Conservation (phyloP, 164 flowering plant species). For the Vitis amurensis region DNA sequence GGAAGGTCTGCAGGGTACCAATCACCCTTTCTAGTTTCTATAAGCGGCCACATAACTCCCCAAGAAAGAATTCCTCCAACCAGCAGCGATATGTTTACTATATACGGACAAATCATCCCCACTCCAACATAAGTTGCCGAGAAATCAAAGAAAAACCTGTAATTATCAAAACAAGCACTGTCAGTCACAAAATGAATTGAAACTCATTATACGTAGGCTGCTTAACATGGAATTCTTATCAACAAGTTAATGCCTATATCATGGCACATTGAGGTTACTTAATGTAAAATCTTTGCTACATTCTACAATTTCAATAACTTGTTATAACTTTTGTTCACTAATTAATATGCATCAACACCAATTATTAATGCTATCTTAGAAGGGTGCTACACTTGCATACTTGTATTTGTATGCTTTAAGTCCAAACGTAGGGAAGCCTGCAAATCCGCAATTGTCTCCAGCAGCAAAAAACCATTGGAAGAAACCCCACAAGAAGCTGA, state of each 20-base stretch:
- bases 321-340: too few relatives aligned
- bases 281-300: too few relatives aligned
- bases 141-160: constrained; percentile 31
- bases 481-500: constrained; percentile 19
- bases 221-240: too few relatives aligned
- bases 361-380: too few relatives aligned
- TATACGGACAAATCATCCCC: constrained; percentile 32
- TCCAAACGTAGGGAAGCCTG: constrained; percentile 47
- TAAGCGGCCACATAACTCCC: constrained; percentile 64
- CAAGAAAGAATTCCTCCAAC: constrained; percentile 55
- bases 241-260: too few relatives aligned
- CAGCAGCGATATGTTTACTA: constrained; percentile 42
- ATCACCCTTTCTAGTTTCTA: constrained; percentile 30
- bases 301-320: too few relatives aligned
- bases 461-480: constrained; percentile 22
- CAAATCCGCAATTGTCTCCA: constrained; percentile 37
- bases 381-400: constrained; percentile 18
- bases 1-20: constrained; percentile 34
- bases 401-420: constrained; percentile 39
- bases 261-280: too few relatives aligned
- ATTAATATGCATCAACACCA: too few relatives aligned
- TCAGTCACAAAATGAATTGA: too few relatives aligned
- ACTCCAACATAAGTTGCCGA: constrained; percentile 29
- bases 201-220: too few relatives aligned
- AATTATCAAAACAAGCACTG: too few relatives aligned